These are phyloP conservation scores for Exophiala spinifera DNA, from an alignment of 2,329 filamentous ascomycete genomes.

Conservation along the genomic window DNA sequence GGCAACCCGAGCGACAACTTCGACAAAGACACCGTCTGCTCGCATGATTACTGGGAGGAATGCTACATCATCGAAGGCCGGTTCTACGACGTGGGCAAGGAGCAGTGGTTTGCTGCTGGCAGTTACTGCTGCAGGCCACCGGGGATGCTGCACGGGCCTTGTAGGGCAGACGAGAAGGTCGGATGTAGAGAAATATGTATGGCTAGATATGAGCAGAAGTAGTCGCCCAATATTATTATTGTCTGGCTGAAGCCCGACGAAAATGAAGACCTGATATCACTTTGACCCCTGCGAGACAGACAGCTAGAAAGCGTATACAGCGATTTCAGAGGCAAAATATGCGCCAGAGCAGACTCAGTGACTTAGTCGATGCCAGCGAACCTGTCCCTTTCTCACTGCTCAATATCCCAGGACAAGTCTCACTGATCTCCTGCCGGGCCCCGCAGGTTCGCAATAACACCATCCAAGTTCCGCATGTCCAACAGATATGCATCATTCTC, in stretches of 20 bases:
- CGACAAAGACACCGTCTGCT: constrained; percentile 10
- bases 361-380: not conserved
- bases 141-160: constrained; percentile 7
- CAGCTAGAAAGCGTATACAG: no score
- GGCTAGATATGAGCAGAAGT: constrained; percentile 7
- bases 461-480: not conserved
- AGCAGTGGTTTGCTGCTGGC: constrained; percentile 8
- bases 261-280: not conserved
- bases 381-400: no score
- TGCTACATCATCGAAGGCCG: constrained; percentile 7
- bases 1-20: constrained; percentile 5
- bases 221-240: not conserved
- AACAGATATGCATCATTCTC: not conserved
- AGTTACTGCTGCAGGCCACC: constrained; percentile 10
- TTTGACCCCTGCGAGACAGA: no score
- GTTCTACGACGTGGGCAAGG: constrained; percentile 6
- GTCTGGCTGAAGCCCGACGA: no score
- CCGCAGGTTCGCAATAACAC: not conserved
- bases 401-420: no score
- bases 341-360: not conserved
- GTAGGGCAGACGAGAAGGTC: constrained; percentile 4
- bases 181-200: constrained; percentile 3
- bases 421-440: not conserved
- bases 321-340: no score
- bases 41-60: constrained; percentile 9